Conservation (phyloP, 2,329 filamentous ascomycete species). For the Pseudofabraea citricarpa region DNA sequence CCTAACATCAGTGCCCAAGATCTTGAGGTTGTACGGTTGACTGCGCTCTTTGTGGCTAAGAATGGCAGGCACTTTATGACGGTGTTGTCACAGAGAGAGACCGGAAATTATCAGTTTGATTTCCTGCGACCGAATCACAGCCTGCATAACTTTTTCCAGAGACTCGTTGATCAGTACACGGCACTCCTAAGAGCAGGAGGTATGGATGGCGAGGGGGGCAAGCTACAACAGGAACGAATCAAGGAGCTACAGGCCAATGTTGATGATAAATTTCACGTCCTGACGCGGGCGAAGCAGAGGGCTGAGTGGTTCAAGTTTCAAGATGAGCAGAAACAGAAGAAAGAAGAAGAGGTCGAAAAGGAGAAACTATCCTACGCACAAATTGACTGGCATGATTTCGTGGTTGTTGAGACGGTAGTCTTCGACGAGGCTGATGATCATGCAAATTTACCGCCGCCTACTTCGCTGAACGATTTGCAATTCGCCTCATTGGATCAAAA, state of each 20-base stretch:
- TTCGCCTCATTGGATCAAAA: constrained; percentile 94
- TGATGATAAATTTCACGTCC: constrained; percentile 72
- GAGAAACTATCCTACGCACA: constrained; percentile 73
- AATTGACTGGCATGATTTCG: constrained; percentile 98
- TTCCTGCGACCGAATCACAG: constrained; percentile 94
- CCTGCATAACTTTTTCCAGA: constrained; percentile 91
- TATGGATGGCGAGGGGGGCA: constrained; percentile 55
- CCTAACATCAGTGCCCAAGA: constrained; percentile 96
- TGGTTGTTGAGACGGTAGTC: constrained; percentile 88
- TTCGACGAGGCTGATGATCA: constrained; percentile 89
- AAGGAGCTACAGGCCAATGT: constrained; percentile 70
- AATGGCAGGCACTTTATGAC: constrained; percentile 92
- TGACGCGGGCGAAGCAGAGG: constrained; percentile 77
- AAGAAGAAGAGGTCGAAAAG: constrained; percentile 81
- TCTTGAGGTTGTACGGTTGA: constrained; percentile 68
- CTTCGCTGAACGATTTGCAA: constrained; percentile 84
- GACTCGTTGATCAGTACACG: constrained; percentile 91
- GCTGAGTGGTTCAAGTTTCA: constrained; percentile 85
- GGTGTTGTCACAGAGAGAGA: constrained; percentile 79
- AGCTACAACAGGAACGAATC: constrained; percentile 67
- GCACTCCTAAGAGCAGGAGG: constrained; percentile 65
- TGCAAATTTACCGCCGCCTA: constrained; percentile 80
- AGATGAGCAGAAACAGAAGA: constrained; percentile 79
- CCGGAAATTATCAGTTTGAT: constrained; percentile 90
- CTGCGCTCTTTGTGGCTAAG: constrained; percentile 87